A percentile compares a stretch with the other conserved stretches of the same genome.
These are phyloP conservation scores for Histomonas meleagridis DNA, from an alignment of 208 protist species.

Conservation along the genomic window DNA sequence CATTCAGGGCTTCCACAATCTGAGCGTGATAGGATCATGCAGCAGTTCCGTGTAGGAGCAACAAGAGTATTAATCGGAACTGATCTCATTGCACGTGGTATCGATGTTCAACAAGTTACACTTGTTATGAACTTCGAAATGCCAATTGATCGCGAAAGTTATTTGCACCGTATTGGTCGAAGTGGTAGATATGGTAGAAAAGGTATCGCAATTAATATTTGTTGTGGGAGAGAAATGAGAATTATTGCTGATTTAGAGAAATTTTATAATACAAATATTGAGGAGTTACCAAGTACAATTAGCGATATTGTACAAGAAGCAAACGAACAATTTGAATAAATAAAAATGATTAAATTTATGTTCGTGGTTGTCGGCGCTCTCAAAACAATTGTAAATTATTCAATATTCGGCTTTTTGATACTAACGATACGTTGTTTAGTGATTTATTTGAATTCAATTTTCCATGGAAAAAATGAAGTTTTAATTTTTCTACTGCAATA, in stretches of 20 bases:
- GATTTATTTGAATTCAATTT: too few species aligned
- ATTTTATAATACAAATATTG: neutral
- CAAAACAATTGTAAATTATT: too few species aligned
- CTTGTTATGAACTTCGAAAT: slow-evolving; percentile 95
- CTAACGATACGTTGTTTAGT: too few species aligned
- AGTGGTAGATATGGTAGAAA: slow-evolving; percentile 72
- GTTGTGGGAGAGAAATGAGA: neutral
- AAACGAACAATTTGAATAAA: too few species aligned
- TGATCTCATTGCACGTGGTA: slow-evolving; percentile 67
- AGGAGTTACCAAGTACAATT: neutral
- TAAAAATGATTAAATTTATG: too few species aligned
- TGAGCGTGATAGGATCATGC: slow-evolving; percentile 91
- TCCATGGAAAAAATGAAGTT: too few species aligned
- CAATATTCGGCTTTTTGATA: too few species aligned
- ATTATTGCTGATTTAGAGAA: neutral
- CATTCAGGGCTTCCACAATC: slow-evolving; percentile 90
- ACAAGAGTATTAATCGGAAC: slow-evolving; percentile 94
- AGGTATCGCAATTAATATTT: slow-evolving; percentile 23
- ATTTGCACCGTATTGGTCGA: slow-evolving; percentile 59
- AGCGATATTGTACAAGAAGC: neutral
- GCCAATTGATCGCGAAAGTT: slow-evolving; percentile 62
- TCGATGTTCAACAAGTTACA: slow-evolving; percentile 85
- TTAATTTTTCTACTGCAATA: too few species aligned
- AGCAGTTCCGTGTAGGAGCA: slow-evolving; percentile 80
- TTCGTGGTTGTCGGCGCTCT: too few species aligned